phyloP scores from a whole-genome alignment of 148 eudicot species.

The Fagopyrum esculentum region DNA sequence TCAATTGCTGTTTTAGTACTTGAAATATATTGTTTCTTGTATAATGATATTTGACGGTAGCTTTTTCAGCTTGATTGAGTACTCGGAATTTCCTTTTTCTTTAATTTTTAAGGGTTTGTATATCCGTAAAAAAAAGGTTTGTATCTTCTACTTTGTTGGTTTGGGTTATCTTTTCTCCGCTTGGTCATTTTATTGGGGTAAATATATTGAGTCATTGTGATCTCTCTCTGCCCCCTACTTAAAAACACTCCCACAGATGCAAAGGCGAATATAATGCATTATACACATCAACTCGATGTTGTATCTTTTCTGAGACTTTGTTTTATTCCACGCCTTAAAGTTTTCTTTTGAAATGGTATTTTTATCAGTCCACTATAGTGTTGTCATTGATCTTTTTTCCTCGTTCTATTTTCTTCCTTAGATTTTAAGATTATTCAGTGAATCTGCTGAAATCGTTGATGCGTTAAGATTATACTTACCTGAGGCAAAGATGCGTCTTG shows the following conservation, averaged over 20 bases:
- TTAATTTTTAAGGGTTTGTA: neutral
- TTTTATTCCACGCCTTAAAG: neutral
- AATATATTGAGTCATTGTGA: too few relatives aligned
- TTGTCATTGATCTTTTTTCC: neutral
- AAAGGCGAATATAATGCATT: neutral
- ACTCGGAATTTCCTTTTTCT: neutral
- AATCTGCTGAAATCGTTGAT: constrained; percentile 76
- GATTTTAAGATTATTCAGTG: constrained; percentile 96
- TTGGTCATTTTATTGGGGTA: neutral
- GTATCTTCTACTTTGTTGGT: neutral
- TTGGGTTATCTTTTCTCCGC: neutral
- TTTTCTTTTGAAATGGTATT: neutral
- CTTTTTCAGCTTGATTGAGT: too few relatives aligned
- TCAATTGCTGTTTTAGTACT: neutral
- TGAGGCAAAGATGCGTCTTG: constrained; percentile 78
- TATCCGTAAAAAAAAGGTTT: neutral
- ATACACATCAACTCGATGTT: neutral
- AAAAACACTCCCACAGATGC: neutral
- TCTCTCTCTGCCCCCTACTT: too few relatives aligned
- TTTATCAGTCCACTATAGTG: neutral
- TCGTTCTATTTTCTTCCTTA: constrained; percentile 19
- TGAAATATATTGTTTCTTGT: neutral
- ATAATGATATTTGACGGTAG: neutral
- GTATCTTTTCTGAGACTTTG: neutral
- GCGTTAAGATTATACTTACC: constrained; percentile 69